These are phyloP conservation scores for Citrus hindsii DNA, from an alignment of 345 rosid species.

Conservation along the genomic window DNA sequence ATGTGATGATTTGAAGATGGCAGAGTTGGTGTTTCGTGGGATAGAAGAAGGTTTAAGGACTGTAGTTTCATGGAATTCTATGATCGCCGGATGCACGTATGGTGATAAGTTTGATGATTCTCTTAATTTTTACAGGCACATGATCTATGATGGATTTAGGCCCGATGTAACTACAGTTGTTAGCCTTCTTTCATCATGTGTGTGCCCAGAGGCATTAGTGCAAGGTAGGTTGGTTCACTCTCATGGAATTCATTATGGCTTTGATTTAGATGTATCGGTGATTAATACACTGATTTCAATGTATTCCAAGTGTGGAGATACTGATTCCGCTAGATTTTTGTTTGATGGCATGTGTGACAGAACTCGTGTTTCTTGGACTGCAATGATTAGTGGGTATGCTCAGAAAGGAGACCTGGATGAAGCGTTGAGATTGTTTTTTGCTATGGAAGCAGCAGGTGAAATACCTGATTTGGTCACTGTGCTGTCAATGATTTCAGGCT, in stretches of 20 bases:
- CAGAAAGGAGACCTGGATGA: conserved; percentile 57
- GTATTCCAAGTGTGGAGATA: conserved; percentile 56
- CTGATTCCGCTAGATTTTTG: conserved; percentile 44
- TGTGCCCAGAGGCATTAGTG: conserved; percentile 28
- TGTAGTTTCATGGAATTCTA: conserved; percentile 54
- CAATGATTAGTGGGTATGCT: conserved; percentile 72
- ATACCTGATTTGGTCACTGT: conserved; percentile 56
- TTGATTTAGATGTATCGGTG: conserved; percentile 36
- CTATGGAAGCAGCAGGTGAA: conserved; percentile 46
- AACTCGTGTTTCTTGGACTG: conserved; percentile 81
- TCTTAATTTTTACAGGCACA: conserved; percentile 36
- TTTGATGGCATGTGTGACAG: conserved; percentile 44
- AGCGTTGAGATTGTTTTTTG: conserved; percentile 46
- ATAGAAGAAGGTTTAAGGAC: conserved; percentile 35
- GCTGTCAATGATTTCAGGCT: conserved; percentile 58
- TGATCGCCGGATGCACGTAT: conserved; percentile 55
- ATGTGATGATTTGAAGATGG: conserved; percentile 49
- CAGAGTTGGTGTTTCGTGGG: conserved; percentile 42
- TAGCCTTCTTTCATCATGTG: conserved; percentile 50
- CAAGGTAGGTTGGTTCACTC: conserved; percentile 55
- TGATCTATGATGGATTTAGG: conserved; percentile 45
- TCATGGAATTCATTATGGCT: conserved; percentile 46
- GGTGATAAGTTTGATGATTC: conserved; percentile 32
- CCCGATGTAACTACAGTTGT: conserved; percentile 60
- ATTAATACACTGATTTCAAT: conserved; percentile 57